Evolutionary conservation across 2,329 filamentous ascomycete species (phyloP), one percentile per base, ranked within the genome.

Genomic region (Claviceps sp.): DNA sequence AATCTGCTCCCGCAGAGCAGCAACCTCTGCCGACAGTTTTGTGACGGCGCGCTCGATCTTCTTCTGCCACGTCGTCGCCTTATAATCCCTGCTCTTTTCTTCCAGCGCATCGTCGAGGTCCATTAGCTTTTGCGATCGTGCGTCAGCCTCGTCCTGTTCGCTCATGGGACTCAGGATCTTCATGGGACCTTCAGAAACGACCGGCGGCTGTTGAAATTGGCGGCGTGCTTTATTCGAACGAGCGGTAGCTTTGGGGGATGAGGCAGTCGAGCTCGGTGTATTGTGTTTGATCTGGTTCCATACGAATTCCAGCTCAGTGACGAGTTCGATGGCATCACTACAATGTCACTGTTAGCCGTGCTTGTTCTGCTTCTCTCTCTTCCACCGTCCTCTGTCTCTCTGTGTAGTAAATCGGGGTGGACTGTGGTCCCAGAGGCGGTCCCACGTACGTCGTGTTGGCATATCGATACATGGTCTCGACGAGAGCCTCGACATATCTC

Each of bases 221-320:
- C 67, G 71, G 54, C 59, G 65, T 56, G 58, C 57, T 43, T 55
- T 57, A 34, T 53, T 57, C 16, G 59, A 61, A 51, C 59, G 60
- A 51, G 64, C 66, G 51, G 64, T 67, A 26, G 70, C 70, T 57
- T 75, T 73, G n/a, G 77, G 75, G 1, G 76, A 80, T 11, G 77
- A 75, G 42, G 77, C 65, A 41, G 82, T 71, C 40, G 84, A 82
- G 17, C 78, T 80, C 4, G 84, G 81, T 11, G 81, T 80, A 61
- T 91, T 96, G 59, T 85, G 85, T 68, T 93, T 95, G 60, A 98
- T 91, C 67, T 97, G 93, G 60, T 96, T 89, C 93, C 93, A 98
- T 41, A 98, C 91, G 62, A 97, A 98, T 69, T 98, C 93, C n/a
- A 98, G 80, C 68, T 98, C 93, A 10, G 83, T 77, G 40, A 97